These are phyloP conservation scores for Pyricularia pennisetigena DNA, from an alignment of 2,329 filamentous ascomycete genomes.

Conservation along the genomic window DNA sequence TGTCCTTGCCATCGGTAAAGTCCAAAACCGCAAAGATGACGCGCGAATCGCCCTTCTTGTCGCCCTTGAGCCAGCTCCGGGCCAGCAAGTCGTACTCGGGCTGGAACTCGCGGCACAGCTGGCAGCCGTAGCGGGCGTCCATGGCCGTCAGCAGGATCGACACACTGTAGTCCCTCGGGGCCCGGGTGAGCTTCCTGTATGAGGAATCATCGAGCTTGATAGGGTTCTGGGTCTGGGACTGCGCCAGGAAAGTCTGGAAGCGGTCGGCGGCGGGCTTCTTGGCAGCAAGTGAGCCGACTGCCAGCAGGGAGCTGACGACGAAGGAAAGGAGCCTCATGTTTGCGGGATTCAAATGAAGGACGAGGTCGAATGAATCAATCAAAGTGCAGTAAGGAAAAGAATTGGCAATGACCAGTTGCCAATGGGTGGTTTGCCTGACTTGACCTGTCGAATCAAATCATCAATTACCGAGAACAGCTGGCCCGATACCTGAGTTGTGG, in stretches of 20 bases:
- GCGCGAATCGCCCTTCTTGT: constrained; percentile 62
- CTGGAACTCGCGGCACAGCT: constrained; percentile 82
- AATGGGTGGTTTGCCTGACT: neutral
- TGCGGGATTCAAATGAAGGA: neutral
- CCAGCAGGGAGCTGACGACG: constrained; percentile 54
- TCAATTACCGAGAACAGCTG: neutral
- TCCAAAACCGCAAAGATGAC: constrained; percentile 79
- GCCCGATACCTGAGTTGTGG: neutral
- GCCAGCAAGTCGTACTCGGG: constrained; percentile 85
- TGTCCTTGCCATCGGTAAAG: constrained; percentile 72
- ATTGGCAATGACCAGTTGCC: neutral
- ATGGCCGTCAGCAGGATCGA: constrained; percentile 80
- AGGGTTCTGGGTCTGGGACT: constrained; percentile 55
- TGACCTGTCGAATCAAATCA: neutral
- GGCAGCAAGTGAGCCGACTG: constrained; percentile 46
- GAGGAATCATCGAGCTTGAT: constrained; percentile 68
- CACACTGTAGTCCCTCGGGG: constrained; percentile 75
- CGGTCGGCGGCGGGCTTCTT: constrained; percentile 47
- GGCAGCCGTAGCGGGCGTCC: constrained; percentile 74
- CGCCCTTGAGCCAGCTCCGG: constrained; percentile 79
- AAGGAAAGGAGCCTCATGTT: constrained; percentile 61
- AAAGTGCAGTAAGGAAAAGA: neutral
- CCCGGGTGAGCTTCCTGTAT: constrained; percentile 66
- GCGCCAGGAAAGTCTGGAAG: constrained; percentile 61
- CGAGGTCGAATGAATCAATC: neutral